Percentiles rank a stretch among this genome's conserved stretches.
phyloP scores from a whole-genome alignment of 2,329 filamentous ascomycete genomes.

The Rhinocladiella similis region DNA sequence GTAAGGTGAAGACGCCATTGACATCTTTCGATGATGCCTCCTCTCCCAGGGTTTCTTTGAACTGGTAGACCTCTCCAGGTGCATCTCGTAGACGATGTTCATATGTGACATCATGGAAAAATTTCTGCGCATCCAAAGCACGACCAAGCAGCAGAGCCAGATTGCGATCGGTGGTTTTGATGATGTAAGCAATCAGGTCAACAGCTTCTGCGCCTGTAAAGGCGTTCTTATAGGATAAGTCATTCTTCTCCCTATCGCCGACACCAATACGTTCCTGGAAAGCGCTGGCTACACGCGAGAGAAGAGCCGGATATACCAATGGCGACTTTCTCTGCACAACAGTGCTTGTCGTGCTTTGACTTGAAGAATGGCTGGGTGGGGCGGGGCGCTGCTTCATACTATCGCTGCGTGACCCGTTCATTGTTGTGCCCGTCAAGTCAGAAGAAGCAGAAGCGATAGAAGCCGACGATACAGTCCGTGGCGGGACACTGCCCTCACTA shows the following conservation, averaged over 20 bases:
- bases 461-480: constrained; percentile 87
- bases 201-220: constrained; percentile 96
- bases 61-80: constrained; percentile 93
- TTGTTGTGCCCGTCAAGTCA: constrained; percentile 54
- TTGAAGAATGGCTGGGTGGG: constrained; percentile 56
- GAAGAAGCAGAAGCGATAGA: constrained; percentile 50
- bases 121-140: constrained; percentile 94
- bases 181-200: constrained; percentile 92
- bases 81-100: constrained; percentile 94
- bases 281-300: constrained; percentile 90
- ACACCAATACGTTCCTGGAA: constrained; percentile 87
- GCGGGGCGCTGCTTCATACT: constrained; percentile 56
- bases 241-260: constrained; percentile 91
- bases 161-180: constrained; percentile 94
- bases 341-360: constrained; percentile 60
- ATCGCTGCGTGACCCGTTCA: constrained; percentile 57
- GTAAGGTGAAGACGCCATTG: constrained; percentile 92
- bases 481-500: constrained; percentile 44
- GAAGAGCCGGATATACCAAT: constrained; percentile 86
- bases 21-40: constrained; percentile 74
- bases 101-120: constrained; percentile 99
- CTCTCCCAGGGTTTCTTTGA: constrained; percentile 81
- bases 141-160: constrained; percentile 86
- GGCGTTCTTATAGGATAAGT: constrained; percentile 92
- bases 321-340: constrained; percentile 70